These are phyloP conservation scores for Rehmannia glutinosa DNA, from an alignment of 257 asterid species.

Conservation along the genomic window DNA sequence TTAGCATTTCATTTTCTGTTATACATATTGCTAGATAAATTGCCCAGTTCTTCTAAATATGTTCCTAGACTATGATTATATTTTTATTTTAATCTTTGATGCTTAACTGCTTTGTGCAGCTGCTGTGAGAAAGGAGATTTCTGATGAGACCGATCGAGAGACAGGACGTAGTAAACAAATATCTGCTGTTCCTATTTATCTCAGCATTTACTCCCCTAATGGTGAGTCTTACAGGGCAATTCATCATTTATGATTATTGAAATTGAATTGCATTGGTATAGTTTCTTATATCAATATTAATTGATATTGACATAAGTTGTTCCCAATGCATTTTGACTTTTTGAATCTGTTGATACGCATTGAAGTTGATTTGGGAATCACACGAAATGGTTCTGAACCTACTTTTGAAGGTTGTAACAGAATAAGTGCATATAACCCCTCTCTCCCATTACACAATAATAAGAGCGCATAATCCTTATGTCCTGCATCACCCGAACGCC, in stretches of 20 bases:
- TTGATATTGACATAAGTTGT: not conserved
- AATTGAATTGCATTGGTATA: not conserved
- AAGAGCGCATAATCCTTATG: not conserved
- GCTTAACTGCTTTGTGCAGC: constrained; percentile 30
- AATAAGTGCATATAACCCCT: not conserved
- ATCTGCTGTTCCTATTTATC: constrained; percentile 66
- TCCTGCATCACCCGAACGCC: not conserved
- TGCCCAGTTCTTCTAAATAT: not conserved
- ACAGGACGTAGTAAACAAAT: constrained; percentile 65
- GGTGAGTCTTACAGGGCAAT: constrained; percentile 32
- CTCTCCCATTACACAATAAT: not conserved
- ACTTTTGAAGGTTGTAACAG: not conserved
- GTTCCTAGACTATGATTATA: not conserved
- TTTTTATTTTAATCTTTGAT: not conserved
- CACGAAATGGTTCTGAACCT: not conserved
- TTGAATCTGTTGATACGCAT: not conserved
- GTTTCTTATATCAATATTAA: not conserved
- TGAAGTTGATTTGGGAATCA: not conserved
- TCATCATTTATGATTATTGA: constrained; percentile 7
- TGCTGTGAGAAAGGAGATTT: constrained; percentile 66
- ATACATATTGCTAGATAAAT: not conserved
- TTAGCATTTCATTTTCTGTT: not conserved
- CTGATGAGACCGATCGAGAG: constrained; percentile 80
- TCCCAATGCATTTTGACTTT: not conserved
- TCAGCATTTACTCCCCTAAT: constrained; percentile 66